Evolutionary conservation across 139 green algal species (phyloP).

Genomic region (Astrephomene gubernaculifera): DNA sequence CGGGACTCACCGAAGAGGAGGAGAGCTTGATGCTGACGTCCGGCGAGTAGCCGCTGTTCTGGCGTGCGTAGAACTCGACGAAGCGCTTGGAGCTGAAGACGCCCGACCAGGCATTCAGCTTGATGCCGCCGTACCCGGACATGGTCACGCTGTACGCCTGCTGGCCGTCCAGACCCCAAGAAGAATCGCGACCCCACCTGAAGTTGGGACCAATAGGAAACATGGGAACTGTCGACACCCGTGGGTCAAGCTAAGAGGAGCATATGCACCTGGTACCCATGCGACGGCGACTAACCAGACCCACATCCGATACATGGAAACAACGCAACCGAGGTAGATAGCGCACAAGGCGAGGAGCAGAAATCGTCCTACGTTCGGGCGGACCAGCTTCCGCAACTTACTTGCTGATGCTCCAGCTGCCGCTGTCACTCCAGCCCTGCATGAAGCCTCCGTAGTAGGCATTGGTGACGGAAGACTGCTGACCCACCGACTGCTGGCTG

Average conservation of each 20-base stretch:
- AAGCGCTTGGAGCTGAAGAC: conserved; percentile 27
- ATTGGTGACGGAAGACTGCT: conserved; percentile 29
- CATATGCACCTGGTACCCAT: too few species aligned
- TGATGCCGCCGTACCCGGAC: conserved; percentile 25
- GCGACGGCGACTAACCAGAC: too few species aligned
- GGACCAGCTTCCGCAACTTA: too few species aligned
- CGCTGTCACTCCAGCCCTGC: conserved; percentile 34
- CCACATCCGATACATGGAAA: too few species aligned
- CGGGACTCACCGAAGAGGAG: not conserved
- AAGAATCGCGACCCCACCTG: conserved; percentile 18
- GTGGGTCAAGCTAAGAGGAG: too few species aligned
- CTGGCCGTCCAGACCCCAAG: conserved; percentile 31
- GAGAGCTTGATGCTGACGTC: conserved; percentile 27
- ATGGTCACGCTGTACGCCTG: conserved; percentile 41
- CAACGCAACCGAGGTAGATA: too few species aligned
- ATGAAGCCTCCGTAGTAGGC: conserved; percentile 44
- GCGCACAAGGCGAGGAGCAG: too few species aligned
- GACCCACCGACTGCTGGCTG: not conserved
- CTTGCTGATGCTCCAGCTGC: conserved; percentile 21
- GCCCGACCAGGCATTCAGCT: conserved; percentile 26
- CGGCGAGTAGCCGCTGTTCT: conserved; percentile 33
- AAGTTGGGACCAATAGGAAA: too few species aligned
- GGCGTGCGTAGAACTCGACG: conserved; percentile 7
- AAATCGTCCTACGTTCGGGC: too few species aligned
- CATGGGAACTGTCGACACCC: too few species aligned